These are phyloP conservation scores for Colletotrichum costaricense DNA, from an alignment of 2,329 filamentous ascomycete genomes.

Conservation along the genomic window DNA sequence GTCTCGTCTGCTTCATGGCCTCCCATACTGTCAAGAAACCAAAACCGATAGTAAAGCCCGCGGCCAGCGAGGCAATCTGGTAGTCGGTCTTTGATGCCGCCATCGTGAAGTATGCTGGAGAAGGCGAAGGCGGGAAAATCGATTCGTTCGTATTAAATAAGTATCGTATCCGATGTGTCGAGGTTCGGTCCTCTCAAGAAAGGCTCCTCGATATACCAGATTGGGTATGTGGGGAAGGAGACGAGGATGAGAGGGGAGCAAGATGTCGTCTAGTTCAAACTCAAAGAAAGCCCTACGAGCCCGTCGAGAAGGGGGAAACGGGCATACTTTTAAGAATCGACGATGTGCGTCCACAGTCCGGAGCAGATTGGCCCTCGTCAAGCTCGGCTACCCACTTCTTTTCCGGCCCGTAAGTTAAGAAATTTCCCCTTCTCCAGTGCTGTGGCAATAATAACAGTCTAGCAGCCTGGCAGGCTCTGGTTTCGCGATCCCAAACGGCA, in stretches of 20 bases:
- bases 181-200: not conserved
- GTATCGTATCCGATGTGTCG: not conserved
- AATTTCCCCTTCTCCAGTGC: not conserved
- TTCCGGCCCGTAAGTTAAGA: not conserved
- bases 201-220: constrained; percentile 3
- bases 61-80: constrained; percentile 45
- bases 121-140: too few relatives aligned
- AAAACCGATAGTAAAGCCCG: constrained; percentile 52
- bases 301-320: not conserved
- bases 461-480: not conserved
- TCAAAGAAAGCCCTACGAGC: not conserved
- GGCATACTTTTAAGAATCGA: not conserved
- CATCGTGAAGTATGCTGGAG: not conserved
- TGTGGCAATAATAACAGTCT: not conserved
- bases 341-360: not conserved
- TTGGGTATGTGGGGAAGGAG: not conserved
- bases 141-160: not conserved
- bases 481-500: not conserved
- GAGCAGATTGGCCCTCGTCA: not conserved
- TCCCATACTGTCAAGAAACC: constrained; percentile 53
- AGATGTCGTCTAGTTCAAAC: too few relatives aligned
- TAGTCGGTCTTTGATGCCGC: constrained; percentile 39
- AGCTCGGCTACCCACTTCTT: not conserved
- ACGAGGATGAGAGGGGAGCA: not conserved
- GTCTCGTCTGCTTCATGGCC: constrained; percentile 54